These are phyloP conservation scores for Leucocoprinus sp. DNA, from an alignment of 768 basidiomycete genomes.

Conservation along the genomic window DNA sequence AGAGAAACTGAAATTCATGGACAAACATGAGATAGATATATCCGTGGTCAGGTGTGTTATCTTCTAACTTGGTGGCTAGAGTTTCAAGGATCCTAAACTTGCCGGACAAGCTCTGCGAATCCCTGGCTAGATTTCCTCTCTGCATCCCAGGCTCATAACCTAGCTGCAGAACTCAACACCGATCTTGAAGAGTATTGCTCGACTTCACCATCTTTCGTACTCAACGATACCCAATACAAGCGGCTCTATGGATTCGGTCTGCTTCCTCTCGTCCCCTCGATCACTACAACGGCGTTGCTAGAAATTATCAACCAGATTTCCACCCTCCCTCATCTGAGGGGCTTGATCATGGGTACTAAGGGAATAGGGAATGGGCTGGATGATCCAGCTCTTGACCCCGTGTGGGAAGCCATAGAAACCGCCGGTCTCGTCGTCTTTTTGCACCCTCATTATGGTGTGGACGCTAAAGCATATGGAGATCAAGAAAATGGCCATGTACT, in stretches of 20 bases:
- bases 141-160: constrained; percentile 51
- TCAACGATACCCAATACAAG: constrained; percentile 31
- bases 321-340: constrained; percentile 55
- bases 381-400: constrained; percentile 66
- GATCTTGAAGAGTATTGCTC: constrained; percentile 79
- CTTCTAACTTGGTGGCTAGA: constrained; percentile 1
- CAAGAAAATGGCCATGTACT: constrained; percentile 82
- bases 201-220: constrained; percentile 39
- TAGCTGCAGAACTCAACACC: constrained; percentile 66
- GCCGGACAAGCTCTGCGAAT: constrained; percentile 60
- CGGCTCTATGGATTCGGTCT: constrained; percentile 81
- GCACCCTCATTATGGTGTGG: constrained; percentile 83
- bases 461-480: constrained; percentile 64
- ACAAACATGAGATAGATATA: constrained; percentile 69
- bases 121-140: constrained; percentile 89
- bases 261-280: constrained; percentile 69
- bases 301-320: constrained; percentile 62
- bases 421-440: constrained; percentile 72
- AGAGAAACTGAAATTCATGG: constrained; percentile 83
- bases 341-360: constrained; percentile 75
- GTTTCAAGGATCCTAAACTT: neutral
- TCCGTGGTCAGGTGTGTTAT: constrained; percentile 61
- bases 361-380: constrained; percentile 78
- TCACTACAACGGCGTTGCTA: constrained; percentile 47
- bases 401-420: constrained; percentile 73